Conservation (phyloP, 164 flowering plant genomes). For the Annona cherimola region DNA sequence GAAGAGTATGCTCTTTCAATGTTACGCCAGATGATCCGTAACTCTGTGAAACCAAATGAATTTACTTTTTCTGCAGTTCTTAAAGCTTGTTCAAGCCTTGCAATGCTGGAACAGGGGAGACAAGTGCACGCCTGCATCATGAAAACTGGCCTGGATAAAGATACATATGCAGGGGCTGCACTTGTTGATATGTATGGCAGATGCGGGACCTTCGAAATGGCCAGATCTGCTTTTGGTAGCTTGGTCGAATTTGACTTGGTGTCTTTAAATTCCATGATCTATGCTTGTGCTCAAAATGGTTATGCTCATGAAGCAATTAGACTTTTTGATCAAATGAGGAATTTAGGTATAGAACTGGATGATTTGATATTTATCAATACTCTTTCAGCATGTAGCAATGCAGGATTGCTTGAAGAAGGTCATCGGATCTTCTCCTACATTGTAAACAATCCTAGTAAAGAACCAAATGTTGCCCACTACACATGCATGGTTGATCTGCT, state of each 20-base stretch:
- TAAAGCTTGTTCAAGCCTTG: constrained; percentile 41
- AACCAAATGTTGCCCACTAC: constrained; percentile 35
- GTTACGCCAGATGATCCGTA: constrained; percentile 37
- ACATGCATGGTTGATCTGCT: constrained; percentile 52
- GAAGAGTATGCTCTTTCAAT: constrained; percentile 37
- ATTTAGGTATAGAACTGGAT: constrained; percentile 28
- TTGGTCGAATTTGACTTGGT: constrained; percentile 31
- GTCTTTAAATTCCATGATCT: constrained; percentile 43
- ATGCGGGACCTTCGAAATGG: constrained; percentile 36
- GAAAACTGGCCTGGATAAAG: constrained; percentile 30
- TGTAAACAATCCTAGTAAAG: constrained; percentile 8
- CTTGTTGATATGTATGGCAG: constrained; percentile 46
- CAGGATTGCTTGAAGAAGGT: constrained; percentile 49
- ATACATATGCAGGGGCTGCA: constrained; percentile 32
- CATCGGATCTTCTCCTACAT: constrained; percentile 32
- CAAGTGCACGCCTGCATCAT: constrained; percentile 34
- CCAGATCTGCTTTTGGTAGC: constrained; percentile 32
- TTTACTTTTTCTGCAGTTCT: constrained; percentile 46
- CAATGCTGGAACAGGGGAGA: constrained; percentile 39
- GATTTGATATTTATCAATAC: constrained; percentile 30
- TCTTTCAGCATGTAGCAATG: constrained; percentile 47
- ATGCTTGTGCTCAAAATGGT: constrained; percentile 41
- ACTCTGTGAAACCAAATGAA: constrained; percentile 35
- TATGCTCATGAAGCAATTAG: constrained; percentile 37
- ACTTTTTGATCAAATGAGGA: constrained; percentile 32